Percentiles rank a stretch among this genome's conserved stretches.
These are phyloP conservation scores for Candida quercuum DNA, from an alignment of 805 yeast genomes.

Conservation along the genomic window DNA sequence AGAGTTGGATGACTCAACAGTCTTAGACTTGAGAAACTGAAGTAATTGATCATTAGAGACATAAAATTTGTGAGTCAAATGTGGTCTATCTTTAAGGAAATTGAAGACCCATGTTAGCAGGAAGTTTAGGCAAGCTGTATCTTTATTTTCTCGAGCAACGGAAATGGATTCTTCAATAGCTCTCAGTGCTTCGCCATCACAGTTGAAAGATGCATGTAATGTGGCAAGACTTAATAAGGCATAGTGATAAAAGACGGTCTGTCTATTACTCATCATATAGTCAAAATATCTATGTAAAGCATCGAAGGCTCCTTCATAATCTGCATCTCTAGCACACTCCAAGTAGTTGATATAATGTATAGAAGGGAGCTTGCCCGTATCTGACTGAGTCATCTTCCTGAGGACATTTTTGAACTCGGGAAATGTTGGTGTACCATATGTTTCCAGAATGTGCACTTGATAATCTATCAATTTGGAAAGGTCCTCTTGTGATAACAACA, in stretches of 20 bases:
- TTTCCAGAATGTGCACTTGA: constrained; percentile 49
- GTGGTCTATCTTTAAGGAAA: constrained; percentile 65
- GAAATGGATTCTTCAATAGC: constrained; percentile 84
- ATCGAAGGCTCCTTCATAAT: constrained; percentile 51
- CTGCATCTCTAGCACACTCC: constrained; percentile 50
- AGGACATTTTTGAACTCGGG: constrained; percentile 36
- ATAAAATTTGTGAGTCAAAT: constrained; percentile 43
- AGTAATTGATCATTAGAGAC: constrained; percentile 62
- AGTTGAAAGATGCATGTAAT: constrained; percentile 63
- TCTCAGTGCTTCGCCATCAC: constrained; percentile 54
- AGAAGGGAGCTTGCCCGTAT: constrained; percentile 37
- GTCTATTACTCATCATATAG: constrained; percentile 66
- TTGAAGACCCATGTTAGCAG: constrained; percentile 70
- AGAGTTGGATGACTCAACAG: constrained; percentile 23
- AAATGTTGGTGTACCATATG: constrained; percentile 46
- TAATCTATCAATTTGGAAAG: constrained; percentile 43
- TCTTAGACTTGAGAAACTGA: constrained; percentile 38
- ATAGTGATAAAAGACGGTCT: constrained; percentile 66
- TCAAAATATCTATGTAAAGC: constrained; percentile 63
- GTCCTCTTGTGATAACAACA: constrained; percentile 46
- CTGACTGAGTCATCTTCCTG: constrained; percentile 41
- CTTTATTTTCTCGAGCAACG: constrained; percentile 83
- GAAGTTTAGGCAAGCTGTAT: constrained; percentile 64
- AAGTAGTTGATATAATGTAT: constrained; percentile 55
- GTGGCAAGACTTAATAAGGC: constrained; percentile 71